Conservation (phyloP, 495 filamentous ascomycete genomes). For the Neurospora tetraspora region DNA sequence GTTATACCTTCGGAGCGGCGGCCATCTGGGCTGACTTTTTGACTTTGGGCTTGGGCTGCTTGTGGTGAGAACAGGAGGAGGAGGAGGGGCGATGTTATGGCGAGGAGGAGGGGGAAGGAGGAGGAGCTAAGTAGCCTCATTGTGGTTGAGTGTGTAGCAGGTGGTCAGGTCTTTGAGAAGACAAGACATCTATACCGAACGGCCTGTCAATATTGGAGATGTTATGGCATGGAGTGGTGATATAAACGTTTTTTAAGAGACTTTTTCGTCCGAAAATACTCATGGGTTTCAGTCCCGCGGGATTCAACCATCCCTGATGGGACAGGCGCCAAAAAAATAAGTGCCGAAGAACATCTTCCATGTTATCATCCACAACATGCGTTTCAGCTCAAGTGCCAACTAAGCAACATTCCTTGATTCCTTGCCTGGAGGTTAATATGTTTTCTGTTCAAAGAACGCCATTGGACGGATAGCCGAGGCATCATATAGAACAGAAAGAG, state of each 20-base stretch:
- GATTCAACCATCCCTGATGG: too few relatives aligned
- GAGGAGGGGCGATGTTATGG: background rate
- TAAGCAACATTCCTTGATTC: background rate
- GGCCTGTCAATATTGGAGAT: background rate
- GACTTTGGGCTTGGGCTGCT: background rate
- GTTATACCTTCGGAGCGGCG: slow-evolving; percentile 42
- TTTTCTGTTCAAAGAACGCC: background rate
- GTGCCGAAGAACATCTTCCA: background rate
- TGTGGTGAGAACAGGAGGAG: background rate
- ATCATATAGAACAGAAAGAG: background rate
- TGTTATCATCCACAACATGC: background rate
- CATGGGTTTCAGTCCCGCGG: too few relatives aligned
- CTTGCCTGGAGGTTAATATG: background rate
- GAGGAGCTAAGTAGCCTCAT: background rate
- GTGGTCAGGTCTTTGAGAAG: too few relatives aligned
- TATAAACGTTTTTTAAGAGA: background rate
- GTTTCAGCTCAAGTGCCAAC: background rate
- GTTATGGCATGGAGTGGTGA: background rate
- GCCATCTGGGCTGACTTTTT: slow-evolving; percentile 26
- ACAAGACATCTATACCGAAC: too few relatives aligned
- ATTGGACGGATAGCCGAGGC: background rate
- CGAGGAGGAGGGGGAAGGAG: background rate
- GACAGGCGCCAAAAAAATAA: background rate
- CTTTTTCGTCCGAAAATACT: background rate
- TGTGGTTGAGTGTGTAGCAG: background rate